Percentiles rank a stretch among this genome's conserved stretches.
Evolutionary conservation across 148 eudicot genomes (phyloP).

Genomic region (Fagopyrum tataricum): DNA sequence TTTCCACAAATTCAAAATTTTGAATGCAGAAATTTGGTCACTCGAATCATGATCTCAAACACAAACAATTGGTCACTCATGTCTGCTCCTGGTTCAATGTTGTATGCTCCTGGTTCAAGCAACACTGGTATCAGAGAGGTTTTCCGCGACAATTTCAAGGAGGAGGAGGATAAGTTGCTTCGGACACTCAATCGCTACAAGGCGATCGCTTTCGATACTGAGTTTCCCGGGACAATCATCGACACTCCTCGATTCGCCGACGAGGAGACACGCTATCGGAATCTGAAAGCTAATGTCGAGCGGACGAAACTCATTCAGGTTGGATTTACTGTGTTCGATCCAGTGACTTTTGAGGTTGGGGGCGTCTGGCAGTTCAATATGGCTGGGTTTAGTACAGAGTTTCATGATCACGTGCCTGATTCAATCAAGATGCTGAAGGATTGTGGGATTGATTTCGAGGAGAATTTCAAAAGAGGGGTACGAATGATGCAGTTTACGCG

Average conservation of each 20-base stretch:
- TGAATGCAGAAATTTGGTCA: neutral
- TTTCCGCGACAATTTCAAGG: neutral
- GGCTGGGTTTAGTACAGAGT: neutral
- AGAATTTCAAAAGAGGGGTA: neutral
- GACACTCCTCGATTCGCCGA: constrained; percentile 7
- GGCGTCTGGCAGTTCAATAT: constrained; percentile 16
- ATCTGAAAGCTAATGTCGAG: constrained; percentile 3
- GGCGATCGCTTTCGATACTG: constrained; percentile 9
- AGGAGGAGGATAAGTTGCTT: neutral
- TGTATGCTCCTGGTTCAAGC: neutral
- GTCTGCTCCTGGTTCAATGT: neutral
- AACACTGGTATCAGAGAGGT: neutral
- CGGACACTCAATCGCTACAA: neutral
- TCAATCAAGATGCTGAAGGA: neutral
- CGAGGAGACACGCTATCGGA: neutral
- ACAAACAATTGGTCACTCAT: neutral
- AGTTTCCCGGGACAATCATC: neutral
- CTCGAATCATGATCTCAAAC: neutral
- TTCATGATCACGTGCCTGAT: neutral
- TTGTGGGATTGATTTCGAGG: neutral
- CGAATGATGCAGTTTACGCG: neutral
- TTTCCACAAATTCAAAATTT: neutral
- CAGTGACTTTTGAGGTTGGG: neutral
- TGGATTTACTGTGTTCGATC: constrained; percentile 1
- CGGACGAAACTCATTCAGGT: constrained; percentile 5